A percentile compares a stretch with the other conserved stretches of the same genome.
phyloP scores from a whole-genome alignment of 306 rosid genomes.

The Malus fusca region DNA sequence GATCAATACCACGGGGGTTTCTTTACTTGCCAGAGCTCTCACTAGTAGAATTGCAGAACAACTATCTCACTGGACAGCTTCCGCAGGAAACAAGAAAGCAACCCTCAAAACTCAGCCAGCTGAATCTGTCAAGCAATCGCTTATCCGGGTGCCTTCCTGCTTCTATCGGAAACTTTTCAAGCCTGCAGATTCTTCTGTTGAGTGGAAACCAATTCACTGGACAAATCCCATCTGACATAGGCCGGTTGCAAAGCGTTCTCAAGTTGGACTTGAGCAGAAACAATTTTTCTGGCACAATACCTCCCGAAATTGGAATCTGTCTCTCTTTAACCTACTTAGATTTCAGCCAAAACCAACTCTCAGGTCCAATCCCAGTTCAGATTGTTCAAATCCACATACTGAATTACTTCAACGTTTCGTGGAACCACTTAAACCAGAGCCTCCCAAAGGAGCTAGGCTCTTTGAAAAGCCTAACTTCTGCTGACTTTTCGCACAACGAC shows the following conservation, averaged over 20 bases:
- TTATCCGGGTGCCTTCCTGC: conserved; percentile 60
- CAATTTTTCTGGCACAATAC: conserved; percentile 69
- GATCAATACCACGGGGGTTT: conserved; percentile 63
- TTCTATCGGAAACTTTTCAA: conserved; percentile 58
- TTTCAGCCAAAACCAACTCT: conserved; percentile 79
- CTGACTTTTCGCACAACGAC: conserved; percentile 75
- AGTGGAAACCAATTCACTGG: conserved; percentile 66
- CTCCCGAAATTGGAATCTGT: conserved; percentile 55
- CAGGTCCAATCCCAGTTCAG: conserved; percentile 69
- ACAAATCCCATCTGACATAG: conserved; percentile 57
- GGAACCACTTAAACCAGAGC: conserved; percentile 62
- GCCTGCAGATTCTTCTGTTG: conserved; percentile 52
- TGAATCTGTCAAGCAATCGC: conserved; percentile 74
- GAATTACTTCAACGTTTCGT: conserved; percentile 75
- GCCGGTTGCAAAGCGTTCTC: conserved; percentile 45
- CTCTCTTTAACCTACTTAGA: conserved; percentile 54
- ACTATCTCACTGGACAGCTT: conserved; percentile 61
- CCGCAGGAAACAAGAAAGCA: conserved; percentile 31
- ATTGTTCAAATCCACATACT: conserved; percentile 60
- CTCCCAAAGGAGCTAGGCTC: conserved; percentile 66
- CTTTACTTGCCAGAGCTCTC: conserved; percentile 62
- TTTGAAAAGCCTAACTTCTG: conserved; percentile 71
- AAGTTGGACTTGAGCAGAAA: conserved; percentile 70
- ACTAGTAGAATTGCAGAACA: conserved; percentile 75
- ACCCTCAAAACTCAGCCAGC: conserved; percentile 54